These are phyloP conservation scores for Elaphomyces granulatus DNA, from an alignment of 495 filamentous ascomycete genomes.

Conservation along the genomic window DNA sequence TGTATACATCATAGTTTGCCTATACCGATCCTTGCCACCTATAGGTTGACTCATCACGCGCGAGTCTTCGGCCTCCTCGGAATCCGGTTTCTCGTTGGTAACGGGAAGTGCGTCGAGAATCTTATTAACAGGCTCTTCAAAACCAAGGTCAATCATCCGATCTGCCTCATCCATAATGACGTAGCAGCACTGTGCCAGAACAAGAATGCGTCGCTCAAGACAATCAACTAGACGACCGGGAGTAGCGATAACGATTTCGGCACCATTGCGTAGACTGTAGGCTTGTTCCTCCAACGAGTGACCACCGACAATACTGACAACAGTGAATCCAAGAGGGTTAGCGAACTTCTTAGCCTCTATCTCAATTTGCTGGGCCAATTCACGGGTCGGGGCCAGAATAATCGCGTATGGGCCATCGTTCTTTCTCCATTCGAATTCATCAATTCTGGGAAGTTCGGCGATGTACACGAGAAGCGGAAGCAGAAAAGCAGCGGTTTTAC, in stretches of 20 bases:
- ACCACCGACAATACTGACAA: slow-evolving; percentile 94
- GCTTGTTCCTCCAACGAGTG: slow-evolving; percentile 93
- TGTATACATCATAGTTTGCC: slow-evolving; percentile 99
- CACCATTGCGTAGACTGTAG: slow-evolving; percentile 83
- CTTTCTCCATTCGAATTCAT: slow-evolving; percentile 62
- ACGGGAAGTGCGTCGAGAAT: slow-evolving; percentile 97
- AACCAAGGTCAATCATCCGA: slow-evolving; percentile 97
- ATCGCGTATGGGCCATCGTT: slow-evolving; percentile 95
- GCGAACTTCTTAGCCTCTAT: slow-evolving; percentile 91
- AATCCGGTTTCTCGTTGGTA: slow-evolving; percentile 89
- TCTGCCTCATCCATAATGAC: slow-evolving; percentile 98
- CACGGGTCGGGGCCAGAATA: slow-evolving; percentile 93
- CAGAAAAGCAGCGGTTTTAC: slow-evolving; percentile 94
- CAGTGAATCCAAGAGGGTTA: slow-evolving; percentile 78
- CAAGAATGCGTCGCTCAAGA: slow-evolving; percentile 82
- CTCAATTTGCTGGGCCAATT: slow-evolving; percentile 96
- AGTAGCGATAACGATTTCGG: slow-evolving; percentile 97
- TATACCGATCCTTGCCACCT: slow-evolving; percentile 72
- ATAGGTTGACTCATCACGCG: slow-evolving; percentile 70
- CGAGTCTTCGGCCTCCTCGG: slow-evolving; percentile 82
- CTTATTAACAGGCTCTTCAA: slow-evolving; percentile 95
- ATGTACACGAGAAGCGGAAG: slow-evolving; percentile 96
- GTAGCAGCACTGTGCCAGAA: slow-evolving; percentile 93
- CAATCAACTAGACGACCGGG: slow-evolving; percentile 95
- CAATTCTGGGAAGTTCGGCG: slow-evolving; percentile 70